Conservation (phyloP, 1,284 basidiomycete genomes). For the Microbotryum scabiosae region DNA sequence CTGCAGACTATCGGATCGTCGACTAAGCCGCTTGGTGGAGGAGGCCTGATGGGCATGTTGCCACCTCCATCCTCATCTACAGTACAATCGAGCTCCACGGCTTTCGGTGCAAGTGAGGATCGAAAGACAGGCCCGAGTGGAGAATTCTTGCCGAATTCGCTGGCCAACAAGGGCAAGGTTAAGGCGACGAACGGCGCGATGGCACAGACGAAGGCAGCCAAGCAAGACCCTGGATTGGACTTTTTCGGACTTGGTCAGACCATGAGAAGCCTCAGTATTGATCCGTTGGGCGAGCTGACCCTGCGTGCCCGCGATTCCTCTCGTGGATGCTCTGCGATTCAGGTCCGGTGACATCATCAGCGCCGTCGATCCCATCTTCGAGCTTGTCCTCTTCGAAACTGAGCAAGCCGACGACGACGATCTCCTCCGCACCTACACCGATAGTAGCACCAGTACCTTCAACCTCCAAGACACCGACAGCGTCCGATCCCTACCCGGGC, state of each 20-base stretch:
- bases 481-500: slow-evolving; percentile 33
- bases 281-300: neutral
- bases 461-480: slow-evolving; percentile 10
- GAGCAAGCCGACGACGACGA: slow-evolving; percentile 6
- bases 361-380: neutral
- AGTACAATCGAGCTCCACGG: no score
- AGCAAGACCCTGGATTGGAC: slow-evolving; percentile 12
- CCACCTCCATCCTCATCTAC: neutral
- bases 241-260: slow-evolving; percentile 29
- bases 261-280: neutral
- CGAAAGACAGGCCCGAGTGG: neutral
- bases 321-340: neutral
- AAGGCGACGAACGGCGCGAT: slow-evolving; percentile 5
- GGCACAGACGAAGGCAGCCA: neutral
- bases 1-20: neutral
- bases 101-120: neutral
- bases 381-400: slow-evolving; percentile 4
- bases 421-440: slow-evolving; percentile 7
- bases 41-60: neutral
- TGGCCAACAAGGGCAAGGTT: slow-evolving; percentile 18
- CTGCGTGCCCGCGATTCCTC: neutral
- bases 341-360: slow-evolving; percentile 14
- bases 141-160: slow-evolving; percentile 17
- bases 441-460: neutral
- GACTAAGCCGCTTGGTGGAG: neutral